Percentiles rank a stretch among this genome's conserved stretches.
Conservation (phyloP, 192 early-diverging fungal genomes). For the Rhizoclosmatium sp. region DNA sequence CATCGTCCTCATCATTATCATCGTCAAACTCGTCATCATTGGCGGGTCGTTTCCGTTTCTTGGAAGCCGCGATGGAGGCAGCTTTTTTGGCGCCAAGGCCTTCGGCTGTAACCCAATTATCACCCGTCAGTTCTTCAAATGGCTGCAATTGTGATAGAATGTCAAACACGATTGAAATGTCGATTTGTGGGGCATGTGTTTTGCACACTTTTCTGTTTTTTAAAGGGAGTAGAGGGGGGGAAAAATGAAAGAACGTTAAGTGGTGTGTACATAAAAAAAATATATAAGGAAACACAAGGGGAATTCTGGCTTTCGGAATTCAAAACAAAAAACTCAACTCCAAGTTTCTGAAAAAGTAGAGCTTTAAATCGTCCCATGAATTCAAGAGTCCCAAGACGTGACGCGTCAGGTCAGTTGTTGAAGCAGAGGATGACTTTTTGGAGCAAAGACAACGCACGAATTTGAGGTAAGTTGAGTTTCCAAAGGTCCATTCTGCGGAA, state of each 20-base stretch:
- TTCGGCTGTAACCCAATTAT: slow-evolving; percentile 23
- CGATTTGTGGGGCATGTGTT: background rate
- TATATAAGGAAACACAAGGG: background rate
- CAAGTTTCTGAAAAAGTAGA: slow-evolving; percentile 80
- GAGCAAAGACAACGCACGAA: slow-evolving; percentile 17
- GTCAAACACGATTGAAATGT: slow-evolving; percentile 21
- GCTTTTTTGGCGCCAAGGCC: background rate
- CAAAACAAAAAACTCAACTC: slow-evolving; percentile 38
- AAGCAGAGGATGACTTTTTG: background rate
- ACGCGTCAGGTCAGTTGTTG: slow-evolving; percentile 51
- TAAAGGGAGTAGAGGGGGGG: slow-evolving; percentile 6
- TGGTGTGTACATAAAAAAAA: background rate
- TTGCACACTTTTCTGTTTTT: slow-evolving; percentile 25
- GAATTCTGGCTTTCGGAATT: background rate
- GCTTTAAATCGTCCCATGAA: slow-evolving; percentile 84
- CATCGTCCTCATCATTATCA: slow-evolving; percentile 5
- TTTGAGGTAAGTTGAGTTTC: slow-evolving; percentile 62
- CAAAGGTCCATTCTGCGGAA: slow-evolving; percentile 12
- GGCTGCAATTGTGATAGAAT: slow-evolving; percentile 24
- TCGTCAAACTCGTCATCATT: background rate
- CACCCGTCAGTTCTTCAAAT: background rate
- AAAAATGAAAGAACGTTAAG: background rate
- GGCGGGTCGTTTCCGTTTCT: slow-evolving; percentile 3
- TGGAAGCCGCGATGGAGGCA: background rate
- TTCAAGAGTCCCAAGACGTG: slow-evolving; percentile 77